phyloP scores from a whole-genome alignment of 2,329 filamentous ascomycete species.

The Aspergillus niger region DNA sequence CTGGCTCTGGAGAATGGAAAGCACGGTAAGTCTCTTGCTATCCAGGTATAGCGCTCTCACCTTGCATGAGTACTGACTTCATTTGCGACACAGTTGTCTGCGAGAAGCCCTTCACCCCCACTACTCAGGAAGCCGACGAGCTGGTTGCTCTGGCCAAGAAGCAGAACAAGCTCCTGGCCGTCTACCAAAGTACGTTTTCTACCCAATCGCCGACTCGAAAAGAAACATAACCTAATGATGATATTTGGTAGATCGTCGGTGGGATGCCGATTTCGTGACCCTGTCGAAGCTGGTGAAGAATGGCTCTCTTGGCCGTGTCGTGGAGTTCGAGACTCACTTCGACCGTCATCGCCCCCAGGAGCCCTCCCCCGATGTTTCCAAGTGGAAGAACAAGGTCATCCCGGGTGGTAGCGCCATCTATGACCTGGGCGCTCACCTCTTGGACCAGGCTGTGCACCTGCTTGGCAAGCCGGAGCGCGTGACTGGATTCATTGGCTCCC shows the following conservation, averaged over 20 bases:
- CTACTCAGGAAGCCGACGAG: slow-evolving; percentile 65
- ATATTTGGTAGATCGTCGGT: slow-evolving; percentile 61
- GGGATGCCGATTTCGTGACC: slow-evolving; percentile 76
- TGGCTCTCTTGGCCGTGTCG: slow-evolving; percentile 66
- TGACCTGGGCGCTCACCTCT: slow-evolving; percentile 73
- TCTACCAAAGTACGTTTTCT: slow-evolving; percentile 65
- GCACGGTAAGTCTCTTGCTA: slow-evolving; percentile 50
- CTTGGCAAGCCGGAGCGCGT: slow-evolving; percentile 70
- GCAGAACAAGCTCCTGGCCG: slow-evolving; percentile 58
- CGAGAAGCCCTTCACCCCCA: slow-evolving; percentile 82
- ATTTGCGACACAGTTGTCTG: slow-evolving; percentile 60
- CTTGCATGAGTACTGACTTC: not conserved
- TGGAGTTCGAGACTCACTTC: slow-evolving; percentile 79
- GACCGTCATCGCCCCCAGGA: slow-evolving; percentile 68
- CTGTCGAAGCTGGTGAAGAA: slow-evolving; percentile 63
- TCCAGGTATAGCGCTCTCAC: not conserved
- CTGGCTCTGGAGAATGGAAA: slow-evolving; percentile 69
- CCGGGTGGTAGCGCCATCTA: slow-evolving; percentile 70
- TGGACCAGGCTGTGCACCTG: slow-evolving; percentile 72
- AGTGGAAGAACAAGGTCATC: slow-evolving; percentile 70
- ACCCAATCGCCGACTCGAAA: too few relatives aligned
- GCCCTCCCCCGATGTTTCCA: slow-evolving; percentile 43
- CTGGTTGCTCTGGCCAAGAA: slow-evolving; percentile 60
- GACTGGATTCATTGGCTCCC: slow-evolving; percentile 68
- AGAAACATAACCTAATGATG: not conserved